Evolutionary conservation across 2,329 filamentous ascomycete species (phyloP).

Genomic region (Monosporascus sp.): DNA sequence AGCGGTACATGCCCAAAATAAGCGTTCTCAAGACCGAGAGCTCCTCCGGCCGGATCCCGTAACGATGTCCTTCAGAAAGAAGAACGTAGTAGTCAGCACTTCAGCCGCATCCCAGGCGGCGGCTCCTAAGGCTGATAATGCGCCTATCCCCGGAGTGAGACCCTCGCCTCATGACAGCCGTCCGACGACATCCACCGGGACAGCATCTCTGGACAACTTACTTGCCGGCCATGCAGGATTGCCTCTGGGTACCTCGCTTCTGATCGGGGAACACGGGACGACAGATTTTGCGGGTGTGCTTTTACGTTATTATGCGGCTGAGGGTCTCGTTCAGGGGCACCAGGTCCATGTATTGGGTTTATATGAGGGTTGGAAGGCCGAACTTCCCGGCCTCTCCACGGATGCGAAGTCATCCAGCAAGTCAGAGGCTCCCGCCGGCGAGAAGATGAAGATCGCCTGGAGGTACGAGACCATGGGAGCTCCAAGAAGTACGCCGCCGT

Average conservation of each 20-base stretch:
- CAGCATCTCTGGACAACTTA: constrained; percentile 75
- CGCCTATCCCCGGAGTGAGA: constrained; percentile 51
- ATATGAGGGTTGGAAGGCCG: constrained; percentile 73
- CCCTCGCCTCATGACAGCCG: constrained; percentile 87
- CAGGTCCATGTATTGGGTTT: constrained; percentile 79
- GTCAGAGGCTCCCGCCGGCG: constrained; percentile 40
- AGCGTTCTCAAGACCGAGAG: neutral
- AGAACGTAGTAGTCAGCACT: constrained; percentile 47
- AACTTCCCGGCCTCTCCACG: constrained; percentile 67
- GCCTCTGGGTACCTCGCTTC: constrained; percentile 70
- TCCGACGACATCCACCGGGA: constrained; percentile 85
- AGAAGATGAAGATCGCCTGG: constrained; percentile 99
- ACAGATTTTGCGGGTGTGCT: constrained; percentile 89
- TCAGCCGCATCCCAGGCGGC: constrained; percentile 23
- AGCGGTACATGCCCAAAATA: neutral
- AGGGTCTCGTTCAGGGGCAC: constrained; percentile 89
- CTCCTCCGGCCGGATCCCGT: neutral
- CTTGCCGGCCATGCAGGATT: constrained; percentile 84
- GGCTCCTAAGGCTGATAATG: constrained; percentile 31
- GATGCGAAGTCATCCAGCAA: constrained; percentile 33
- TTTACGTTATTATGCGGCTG: constrained; percentile 83
- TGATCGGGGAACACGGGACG: constrained; percentile 85
- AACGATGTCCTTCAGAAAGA: constrained; percentile 54
- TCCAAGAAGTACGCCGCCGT: constrained; percentile 50
- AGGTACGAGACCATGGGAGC: constrained; percentile 79